Percentiles rank a stretch among this genome's conserved stretches.
Conservation (phyloP, 495 filamentous ascomycete species). For the Xylona heveae region DNA sequence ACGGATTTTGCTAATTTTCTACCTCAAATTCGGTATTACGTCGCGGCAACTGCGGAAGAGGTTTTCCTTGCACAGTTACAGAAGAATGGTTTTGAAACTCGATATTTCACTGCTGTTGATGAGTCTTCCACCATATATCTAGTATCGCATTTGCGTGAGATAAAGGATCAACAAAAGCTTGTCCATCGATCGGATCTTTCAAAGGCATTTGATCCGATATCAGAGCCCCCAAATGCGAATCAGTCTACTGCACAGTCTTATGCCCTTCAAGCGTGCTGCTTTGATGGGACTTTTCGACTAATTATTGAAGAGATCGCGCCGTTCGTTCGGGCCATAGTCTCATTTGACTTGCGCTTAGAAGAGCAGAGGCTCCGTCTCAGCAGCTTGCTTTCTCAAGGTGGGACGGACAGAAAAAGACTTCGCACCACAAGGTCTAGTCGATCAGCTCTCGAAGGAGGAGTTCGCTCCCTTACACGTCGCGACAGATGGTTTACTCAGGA, state of each 20-base stretch:
- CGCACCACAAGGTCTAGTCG: conserved; percentile 62
- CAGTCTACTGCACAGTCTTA: too few species aligned
- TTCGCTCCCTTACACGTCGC: conserved; percentile 43
- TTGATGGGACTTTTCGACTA: conserved; percentile 42
- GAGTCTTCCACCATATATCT: conserved; percentile 14
- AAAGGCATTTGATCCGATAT: conserved; percentile 17
- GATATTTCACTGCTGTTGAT: conserved; percentile 7
- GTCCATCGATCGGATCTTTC: conserved; percentile 10
- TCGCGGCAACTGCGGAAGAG: too few species aligned
- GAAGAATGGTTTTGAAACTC: too few species aligned
- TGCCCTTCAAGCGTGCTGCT: conserved; percentile 34
- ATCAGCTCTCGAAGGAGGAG: conserved; percentile 64
- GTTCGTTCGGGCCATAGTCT: conserved; percentile 60
- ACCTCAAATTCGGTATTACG: too few species aligned
- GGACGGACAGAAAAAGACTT: conserved; percentile 32
- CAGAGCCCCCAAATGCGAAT: conserved; percentile 16
- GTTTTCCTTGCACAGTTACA: too few species aligned
- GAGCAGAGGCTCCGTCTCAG: conserved; percentile 41
- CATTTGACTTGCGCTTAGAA: conserved; percentile 48
- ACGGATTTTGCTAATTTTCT: too few species aligned
- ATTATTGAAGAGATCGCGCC: conserved; percentile 63
- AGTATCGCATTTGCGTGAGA: conserved; percentile 12
- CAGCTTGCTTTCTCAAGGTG: conserved; percentile 33
- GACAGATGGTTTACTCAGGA: conserved; percentile 62
- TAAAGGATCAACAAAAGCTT: conserved; percentile 6